Evolutionary conservation across 140 eudicot species (phyloP).

Genomic region (Oenanthe javanica): DNA sequence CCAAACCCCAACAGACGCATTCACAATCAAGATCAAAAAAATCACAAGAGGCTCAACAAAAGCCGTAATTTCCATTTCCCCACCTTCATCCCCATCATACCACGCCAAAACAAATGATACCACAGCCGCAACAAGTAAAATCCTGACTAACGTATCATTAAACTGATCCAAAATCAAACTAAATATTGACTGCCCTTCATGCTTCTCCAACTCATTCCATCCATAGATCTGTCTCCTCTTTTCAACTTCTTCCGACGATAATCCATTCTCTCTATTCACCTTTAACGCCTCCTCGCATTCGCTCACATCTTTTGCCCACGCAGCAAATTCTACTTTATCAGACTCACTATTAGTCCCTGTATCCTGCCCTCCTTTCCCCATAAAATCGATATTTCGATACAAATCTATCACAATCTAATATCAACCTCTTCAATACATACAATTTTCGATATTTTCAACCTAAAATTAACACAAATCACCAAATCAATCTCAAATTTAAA

Average conservation of each 20-base stretch:
- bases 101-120: constrained; percentile 82
- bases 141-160: constrained; percentile 84
- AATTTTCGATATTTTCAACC: neutral
- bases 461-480: neutral
- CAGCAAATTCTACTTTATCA: constrained; percentile 31
- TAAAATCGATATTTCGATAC: neutral
- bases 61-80: constrained; percentile 69
- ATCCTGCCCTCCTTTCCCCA: constrained; percentile 75
- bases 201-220: constrained; percentile 77
- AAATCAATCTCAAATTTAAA: neutral
- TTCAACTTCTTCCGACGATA: constrained; percentile 47
- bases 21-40: constrained; percentile 71
- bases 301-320: constrained; percentile 70
- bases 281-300: constrained; percentile 67
- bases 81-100: constrained; percentile 76
- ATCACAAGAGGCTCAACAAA: constrained; percentile 97
- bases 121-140: constrained; percentile 77
- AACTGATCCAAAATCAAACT: constrained; percentile 79
- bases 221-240: constrained; percentile 50
- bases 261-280: constrained; percentile 55
- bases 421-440: neutral
- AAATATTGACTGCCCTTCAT: constrained; percentile 63
- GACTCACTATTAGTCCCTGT: constrained; percentile 22
- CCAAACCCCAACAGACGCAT: constrained; percentile 97
- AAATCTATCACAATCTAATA: neutral